These are phyloP conservation scores for Penicillium verrucosum DNA, from an alignment of 2,329 filamentous ascomycete genomes.

Conservation along the genomic window DNA sequence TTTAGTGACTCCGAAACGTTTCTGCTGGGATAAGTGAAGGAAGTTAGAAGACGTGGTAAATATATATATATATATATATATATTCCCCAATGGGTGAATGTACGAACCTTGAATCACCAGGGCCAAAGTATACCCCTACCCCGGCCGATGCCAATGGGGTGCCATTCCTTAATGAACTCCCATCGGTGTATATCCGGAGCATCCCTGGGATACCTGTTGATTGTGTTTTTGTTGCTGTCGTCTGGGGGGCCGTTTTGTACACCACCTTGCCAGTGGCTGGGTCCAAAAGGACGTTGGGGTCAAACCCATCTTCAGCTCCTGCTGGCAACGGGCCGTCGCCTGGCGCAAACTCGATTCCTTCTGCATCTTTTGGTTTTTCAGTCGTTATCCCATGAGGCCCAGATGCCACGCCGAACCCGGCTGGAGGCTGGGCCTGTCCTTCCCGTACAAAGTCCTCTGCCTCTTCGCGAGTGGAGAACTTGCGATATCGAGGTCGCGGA, in stretches of 20 bases:
- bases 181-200: conserved; percentile 62
- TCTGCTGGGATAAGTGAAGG: conserved; percentile 41
- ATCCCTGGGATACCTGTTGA: conserved; percentile 47
- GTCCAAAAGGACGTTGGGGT: conserved; percentile 56
- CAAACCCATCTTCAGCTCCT: conserved; percentile 60
- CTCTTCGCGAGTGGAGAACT: conserved; percentile 65
- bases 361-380: conserved; percentile 43
- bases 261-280: conserved; percentile 52
- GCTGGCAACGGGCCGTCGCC: conserved; percentile 55
- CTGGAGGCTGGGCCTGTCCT: conserved; percentile 31
- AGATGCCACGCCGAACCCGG: conserved; percentile 32
- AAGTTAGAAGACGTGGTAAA: conserved; percentile 16
- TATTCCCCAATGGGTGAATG: background rate
- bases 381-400: conserved; percentile 39
- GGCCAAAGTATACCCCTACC: conserved; percentile 64
- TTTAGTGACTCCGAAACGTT: conserved; percentile 73
- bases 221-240: conserved; percentile 46
- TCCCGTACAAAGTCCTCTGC: conserved; percentile 71
- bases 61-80: too few relatives aligned
- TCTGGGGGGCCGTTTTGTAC: conserved; percentile 54
- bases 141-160: conserved; percentile 54
- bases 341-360: conserved; percentile 47
- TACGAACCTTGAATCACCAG: conserved; percentile 53
- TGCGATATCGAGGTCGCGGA: conserved; percentile 66
- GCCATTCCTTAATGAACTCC: conserved; percentile 60